These are phyloP conservation scores for Isabelozyma heimii DNA, from an alignment of 805 yeast genomes.

Conservation along the genomic window DNA sequence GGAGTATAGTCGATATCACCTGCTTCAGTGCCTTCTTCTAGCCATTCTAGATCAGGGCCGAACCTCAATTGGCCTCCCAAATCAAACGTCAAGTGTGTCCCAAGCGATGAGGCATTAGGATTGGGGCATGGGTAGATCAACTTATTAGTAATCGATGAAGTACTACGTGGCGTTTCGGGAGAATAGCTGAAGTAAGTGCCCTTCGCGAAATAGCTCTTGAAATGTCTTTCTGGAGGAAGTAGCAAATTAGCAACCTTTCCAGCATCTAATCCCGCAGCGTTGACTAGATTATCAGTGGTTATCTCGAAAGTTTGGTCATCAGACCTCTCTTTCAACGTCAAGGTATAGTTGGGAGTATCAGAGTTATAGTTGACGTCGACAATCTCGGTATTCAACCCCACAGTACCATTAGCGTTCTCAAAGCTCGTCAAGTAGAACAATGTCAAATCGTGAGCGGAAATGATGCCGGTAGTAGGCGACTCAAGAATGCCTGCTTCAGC, in stretches of 20 bases:
- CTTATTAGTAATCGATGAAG: constrained; percentile 22
- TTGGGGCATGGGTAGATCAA: constrained; percentile 74
- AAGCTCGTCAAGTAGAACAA: constrained; percentile 53
- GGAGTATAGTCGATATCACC: constrained; percentile 46
- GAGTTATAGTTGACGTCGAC: constrained; percentile 28
- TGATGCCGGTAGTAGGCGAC: constrained; percentile 83
- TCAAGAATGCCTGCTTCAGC: constrained; percentile 62
- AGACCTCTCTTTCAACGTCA: constrained; percentile 23
- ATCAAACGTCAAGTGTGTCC: constrained; percentile 84
- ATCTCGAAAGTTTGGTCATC: constrained; percentile 37
- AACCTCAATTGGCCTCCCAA: constrained; percentile 75
- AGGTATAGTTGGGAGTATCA: constrained; percentile 15
- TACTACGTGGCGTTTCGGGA: constrained; percentile 38
- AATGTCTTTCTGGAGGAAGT: constrained; percentile 59
- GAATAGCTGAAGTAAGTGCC: constrained; percentile 72
- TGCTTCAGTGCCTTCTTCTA: constrained; percentile 34
- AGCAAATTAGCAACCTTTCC: constrained; percentile 68
- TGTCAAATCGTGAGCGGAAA: constrained; percentile 77
- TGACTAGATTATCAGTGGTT: constrained; percentile 58
- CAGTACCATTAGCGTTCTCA: constrained; percentile 59
- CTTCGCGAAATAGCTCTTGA: constrained; percentile 68
- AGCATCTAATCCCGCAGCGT: constrained; percentile 80
- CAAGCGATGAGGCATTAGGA: constrained; percentile 69
- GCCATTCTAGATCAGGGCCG: constrained; percentile 91
- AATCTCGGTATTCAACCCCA: constrained; percentile 63